A percentile compares a stretch with the other conserved stretches of the same genome.
phyloP scores from a whole-genome alignment of 805 yeast genomes.

The Candida wancherniae region DNA sequence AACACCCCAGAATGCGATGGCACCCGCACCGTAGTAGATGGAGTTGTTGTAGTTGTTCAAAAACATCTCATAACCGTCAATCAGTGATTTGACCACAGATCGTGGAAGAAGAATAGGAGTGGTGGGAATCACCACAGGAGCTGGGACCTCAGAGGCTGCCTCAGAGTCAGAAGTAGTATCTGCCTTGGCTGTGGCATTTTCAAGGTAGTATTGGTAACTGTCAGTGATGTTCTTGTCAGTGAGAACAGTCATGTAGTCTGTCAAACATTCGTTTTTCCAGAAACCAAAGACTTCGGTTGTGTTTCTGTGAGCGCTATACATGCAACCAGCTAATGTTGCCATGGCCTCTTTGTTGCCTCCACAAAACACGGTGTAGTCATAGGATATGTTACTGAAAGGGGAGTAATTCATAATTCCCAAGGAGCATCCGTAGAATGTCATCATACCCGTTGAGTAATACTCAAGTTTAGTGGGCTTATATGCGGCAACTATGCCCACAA shows the following conservation, averaged over 20 bases:
- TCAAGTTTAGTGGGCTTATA: slow-evolving; percentile 9
- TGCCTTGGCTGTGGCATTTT: slow-evolving; percentile 6
- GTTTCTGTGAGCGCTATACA: slow-evolving; percentile 2
- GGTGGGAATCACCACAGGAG: slow-evolving; percentile 24
- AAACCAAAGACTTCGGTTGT: slow-evolving; percentile 4
- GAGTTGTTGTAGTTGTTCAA: slow-evolving; percentile 40
- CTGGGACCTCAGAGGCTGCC: slow-evolving; percentile 7
- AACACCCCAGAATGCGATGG: slow-evolving; percentile 46
- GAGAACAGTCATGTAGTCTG: slow-evolving; percentile 4
- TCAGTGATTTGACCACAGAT: too few relatives aligned
- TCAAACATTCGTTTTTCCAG: slow-evolving; percentile 7
- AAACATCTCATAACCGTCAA: slow-evolving; percentile 27
- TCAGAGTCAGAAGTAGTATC: slow-evolving; percentile 9
- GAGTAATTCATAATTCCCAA: too few relatives aligned
- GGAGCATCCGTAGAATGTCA: slow-evolving; percentile 12
- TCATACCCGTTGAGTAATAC: slow-evolving; percentile 7
- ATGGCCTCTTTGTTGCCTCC: slow-evolving; percentile 6
- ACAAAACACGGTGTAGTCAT: slow-evolving; percentile 12
- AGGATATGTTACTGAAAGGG: slow-evolving; percentile 1
- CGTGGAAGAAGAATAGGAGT: slow-evolving; percentile 10
- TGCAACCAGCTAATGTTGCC: slow-evolving; percentile 9
- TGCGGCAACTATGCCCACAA: slow-evolving; percentile 5
- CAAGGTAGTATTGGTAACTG: slow-evolving; percentile 5
- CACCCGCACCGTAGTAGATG: slow-evolving; percentile 30
- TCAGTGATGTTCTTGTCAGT: slow-evolving; percentile 9